These are phyloP conservation scores for Fusarium algeriense DNA, from an alignment of 2,329 filamentous ascomycete genomes.

Conservation along the genomic window DNA sequence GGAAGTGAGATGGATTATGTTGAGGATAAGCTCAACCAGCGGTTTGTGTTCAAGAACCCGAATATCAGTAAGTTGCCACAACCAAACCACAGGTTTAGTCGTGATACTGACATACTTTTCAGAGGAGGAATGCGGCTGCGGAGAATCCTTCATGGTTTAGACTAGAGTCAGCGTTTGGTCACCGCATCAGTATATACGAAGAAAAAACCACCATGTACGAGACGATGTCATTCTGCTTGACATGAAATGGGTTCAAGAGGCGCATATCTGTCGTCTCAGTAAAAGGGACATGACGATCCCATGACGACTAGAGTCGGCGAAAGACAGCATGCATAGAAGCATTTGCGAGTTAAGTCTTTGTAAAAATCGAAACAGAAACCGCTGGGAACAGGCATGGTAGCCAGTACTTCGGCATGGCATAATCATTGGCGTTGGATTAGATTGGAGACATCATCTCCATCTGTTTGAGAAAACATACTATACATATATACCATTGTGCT, in stretches of 20 bases:
- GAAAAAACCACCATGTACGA: slow-evolving; percentile 16
- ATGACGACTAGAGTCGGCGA: background rate
- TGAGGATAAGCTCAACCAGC: slow-evolving; percentile 91
- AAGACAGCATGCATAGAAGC: slow-evolving; percentile 32
- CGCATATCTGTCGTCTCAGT: background rate
- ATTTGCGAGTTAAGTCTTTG: slow-evolving; percentile 27
- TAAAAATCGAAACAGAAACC: slow-evolving; percentile 37
- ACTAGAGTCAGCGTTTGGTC: background rate
- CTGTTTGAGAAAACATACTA: slow-evolving; percentile 26
- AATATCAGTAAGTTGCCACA: slow-evolving; percentile 88
- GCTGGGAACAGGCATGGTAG: slow-evolving; percentile 14
- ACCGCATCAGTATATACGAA: slow-evolving; percentile 2
- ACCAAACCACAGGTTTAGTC: too few relatives aligned
- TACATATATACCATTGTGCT: slow-evolving; percentile 22
- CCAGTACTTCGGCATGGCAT: slow-evolving; percentile 28
- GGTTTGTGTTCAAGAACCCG: slow-evolving; percentile 95
- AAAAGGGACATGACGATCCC: background rate
- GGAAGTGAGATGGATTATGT: slow-evolving; percentile 99
- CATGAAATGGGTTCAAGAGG: slow-evolving; percentile 1
- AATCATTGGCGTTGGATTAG: slow-evolving; percentile 47
- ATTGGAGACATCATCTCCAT: slow-evolving; percentile 34
- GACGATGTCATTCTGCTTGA: slow-evolving; percentile 29
- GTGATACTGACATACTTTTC: slow-evolving; percentile 50
- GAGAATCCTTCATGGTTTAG: slow-evolving; percentile 93
- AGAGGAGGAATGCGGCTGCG: slow-evolving; percentile 97